A percentile compares a stretch with the other conserved stretches of the same genome.
Evolutionary conservation across 2,329 filamentous ascomycete genomes (phyloP).

Genomic region (Diaporthe citriasiana): DNA sequence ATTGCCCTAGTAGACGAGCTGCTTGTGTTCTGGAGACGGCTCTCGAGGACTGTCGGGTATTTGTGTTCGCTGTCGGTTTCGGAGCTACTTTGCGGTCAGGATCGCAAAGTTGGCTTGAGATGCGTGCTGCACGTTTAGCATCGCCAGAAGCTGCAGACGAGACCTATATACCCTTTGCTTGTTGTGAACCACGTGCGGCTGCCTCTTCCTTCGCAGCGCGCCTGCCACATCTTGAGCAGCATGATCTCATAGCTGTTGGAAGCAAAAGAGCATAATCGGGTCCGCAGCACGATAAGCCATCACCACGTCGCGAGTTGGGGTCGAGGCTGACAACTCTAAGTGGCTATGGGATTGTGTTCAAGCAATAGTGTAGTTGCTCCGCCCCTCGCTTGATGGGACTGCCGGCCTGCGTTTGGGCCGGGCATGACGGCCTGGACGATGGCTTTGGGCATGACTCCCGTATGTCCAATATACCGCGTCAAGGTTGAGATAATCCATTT

Average conservation of each 20-base stretch:
- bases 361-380: slow-evolving; percentile 23
- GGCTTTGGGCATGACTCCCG: not conserved
- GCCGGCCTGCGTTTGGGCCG: slow-evolving; percentile 11
- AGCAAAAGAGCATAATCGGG: not conserved
- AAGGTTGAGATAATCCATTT: slow-evolving; percentile 20
- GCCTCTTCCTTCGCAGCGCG: slow-evolving; percentile 30
- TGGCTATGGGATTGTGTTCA: slow-evolving; percentile 8
- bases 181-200: not conserved
- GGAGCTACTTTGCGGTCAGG: not conserved
- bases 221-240: not conserved
- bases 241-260: slow-evolving; percentile 14
- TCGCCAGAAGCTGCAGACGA: not conserved
- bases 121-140: not conserved
- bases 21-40: not conserved
- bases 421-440: not conserved
- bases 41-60: not conserved
- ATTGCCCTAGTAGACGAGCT: not conserved
- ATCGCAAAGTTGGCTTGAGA: not conserved
- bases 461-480: not conserved
- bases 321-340: not conserved
- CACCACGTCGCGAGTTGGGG: slow-evolving; percentile 3
- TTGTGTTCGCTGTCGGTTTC: not conserved
- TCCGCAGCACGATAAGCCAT: slow-evolving; percentile 14
- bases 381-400: slow-evolving; percentile 25
- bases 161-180: not conserved